Evolutionary conservation across 164 flowering plant species (phyloP).

Genomic region (Macadamia tetraphylla): DNA sequence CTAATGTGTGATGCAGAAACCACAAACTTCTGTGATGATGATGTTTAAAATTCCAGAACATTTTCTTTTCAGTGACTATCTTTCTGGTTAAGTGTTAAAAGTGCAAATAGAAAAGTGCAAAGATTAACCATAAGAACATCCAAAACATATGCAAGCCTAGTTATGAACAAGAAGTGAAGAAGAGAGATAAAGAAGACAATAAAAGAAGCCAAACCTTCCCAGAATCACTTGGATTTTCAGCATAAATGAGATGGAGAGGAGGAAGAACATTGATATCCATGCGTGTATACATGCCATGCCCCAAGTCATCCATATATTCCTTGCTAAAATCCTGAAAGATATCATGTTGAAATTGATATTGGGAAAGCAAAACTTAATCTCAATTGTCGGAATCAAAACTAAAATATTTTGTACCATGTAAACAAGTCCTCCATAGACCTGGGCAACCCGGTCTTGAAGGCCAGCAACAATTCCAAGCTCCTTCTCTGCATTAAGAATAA

Average conservation of each 20-base stretch:
- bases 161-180: neutral
- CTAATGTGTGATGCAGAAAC: no score
- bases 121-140: neutral
- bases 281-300: slow-evolving; percentile 74
- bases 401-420: slow-evolving; percentile 61
- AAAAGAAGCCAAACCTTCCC: slow-evolving; percentile 61
- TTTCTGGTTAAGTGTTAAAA: no score
- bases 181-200: neutral
- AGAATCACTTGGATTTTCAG: slow-evolving; percentile 97
- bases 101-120: no score
- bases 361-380: neutral
- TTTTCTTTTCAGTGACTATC: no score
- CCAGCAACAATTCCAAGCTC: slow-evolving; percentile 98
- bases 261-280: slow-evolving; percentile 81
- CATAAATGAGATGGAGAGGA: slow-evolving; percentile 82
- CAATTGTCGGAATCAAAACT: neutral
- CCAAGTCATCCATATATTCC: slow-evolving; percentile 68
- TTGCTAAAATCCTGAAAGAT: slow-evolving; percentile 67
- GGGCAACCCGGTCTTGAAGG: slow-evolving; percentile 96
- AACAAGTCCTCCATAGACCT: slow-evolving; percentile 97
- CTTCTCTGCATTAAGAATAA: slow-evolving; percentile 81
- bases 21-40: no score
- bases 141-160: neutral
- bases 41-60: no score
- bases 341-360: neutral